Evolutionary conservation across 805 yeast genomes (phyloP).

Genomic region (Yarrowia osloensis): DNA sequence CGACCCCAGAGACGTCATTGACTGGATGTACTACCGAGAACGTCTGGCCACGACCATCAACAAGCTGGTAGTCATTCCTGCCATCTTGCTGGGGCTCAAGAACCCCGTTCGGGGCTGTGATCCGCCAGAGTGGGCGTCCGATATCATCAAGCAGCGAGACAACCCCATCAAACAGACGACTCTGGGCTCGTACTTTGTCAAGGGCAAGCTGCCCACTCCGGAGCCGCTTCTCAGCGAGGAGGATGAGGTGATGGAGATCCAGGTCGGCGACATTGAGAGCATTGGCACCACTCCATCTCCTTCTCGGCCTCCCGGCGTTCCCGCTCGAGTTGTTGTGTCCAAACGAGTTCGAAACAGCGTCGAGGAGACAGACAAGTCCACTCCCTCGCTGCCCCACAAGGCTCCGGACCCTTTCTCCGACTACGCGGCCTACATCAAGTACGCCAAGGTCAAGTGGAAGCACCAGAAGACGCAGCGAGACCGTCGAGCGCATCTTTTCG

Average conservation of each 20-base stretch:
- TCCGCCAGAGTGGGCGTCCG: constrained; percentile 91
- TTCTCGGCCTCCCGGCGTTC: background rate
- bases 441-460: constrained; percentile 88
- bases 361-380: background rate
- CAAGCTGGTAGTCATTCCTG: constrained; percentile 94
- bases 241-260: constrained; percentile 31
- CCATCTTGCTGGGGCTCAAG: constrained; percentile 81
- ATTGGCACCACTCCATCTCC: constrained; percentile 46
- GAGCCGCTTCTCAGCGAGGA: constrained; percentile 35
- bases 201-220: constrained; percentile 45
- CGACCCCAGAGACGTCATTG: constrained; percentile 86
- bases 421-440: constrained; percentile 54
- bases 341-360: background rate
- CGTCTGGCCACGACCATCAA: constrained; percentile 91
- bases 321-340: background rate
- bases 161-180: constrained; percentile 74
- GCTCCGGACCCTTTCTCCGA: constrained; percentile 43
- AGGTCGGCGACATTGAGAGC: constrained; percentile 71
- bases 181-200: constrained; percentile 57
- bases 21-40: constrained; percentile 91
- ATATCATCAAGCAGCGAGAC: constrained; percentile 57
- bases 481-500: constrained; percentile 78
- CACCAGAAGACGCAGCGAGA: constrained; percentile 69
- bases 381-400: constrained; percentile 39
- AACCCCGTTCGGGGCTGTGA: constrained; percentile 94